Conservation (phyloP, 2,329 filamentous ascomycete species). For the Fusarium nelsonii region DNA sequence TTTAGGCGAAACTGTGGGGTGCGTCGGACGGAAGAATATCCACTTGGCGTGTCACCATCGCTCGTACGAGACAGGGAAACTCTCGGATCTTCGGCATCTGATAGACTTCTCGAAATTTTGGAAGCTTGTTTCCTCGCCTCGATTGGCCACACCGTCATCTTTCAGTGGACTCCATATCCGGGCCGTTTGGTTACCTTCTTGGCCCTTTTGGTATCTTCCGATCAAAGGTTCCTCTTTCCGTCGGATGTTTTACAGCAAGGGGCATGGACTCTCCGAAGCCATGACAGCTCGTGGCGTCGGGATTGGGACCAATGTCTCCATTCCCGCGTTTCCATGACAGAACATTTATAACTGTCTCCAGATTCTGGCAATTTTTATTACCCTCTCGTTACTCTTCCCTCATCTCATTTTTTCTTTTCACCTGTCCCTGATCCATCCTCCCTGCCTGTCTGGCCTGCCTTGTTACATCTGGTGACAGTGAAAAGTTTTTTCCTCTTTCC, state of each 20-base stretch:
- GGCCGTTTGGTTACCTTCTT: slow-evolving; percentile 35
- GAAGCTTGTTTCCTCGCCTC: slow-evolving; percentile 1
- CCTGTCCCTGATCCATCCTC: background rate
- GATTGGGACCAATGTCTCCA: background rate
- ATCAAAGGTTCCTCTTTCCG: slow-evolving; percentile 40
- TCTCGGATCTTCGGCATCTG: slow-evolving; percentile 43
- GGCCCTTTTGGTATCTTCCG: background rate
- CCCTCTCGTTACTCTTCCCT: slow-evolving; percentile 13
- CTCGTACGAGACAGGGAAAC: slow-evolving; percentile 41
- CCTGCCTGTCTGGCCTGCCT: background rate
- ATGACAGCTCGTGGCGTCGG: slow-evolving; percentile 12
- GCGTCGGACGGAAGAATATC: slow-evolving; percentile 7
- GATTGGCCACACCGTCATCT: slow-evolving; percentile 10
- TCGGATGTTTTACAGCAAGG: slow-evolving; percentile 40
- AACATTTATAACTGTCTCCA: slow-evolving; percentile 39
- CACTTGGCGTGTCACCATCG: slow-evolving; percentile 27
- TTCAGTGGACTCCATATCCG: slow-evolving; percentile 32
- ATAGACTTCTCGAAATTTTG: slow-evolving; percentile 47
- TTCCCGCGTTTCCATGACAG: slow-evolving; percentile 30
- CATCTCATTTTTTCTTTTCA: background rate
- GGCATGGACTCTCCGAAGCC: slow-evolving; percentile 17
- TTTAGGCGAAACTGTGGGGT: slow-evolving; percentile 25
- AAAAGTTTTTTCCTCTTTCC: slow-evolving; percentile 8
- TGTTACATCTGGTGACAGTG: slow-evolving; percentile 17
- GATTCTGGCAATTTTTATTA: slow-evolving; percentile 33